These are phyloP conservation scores for Lipomyces spencermartinsiae DNA, from an alignment of 805 yeast genomes.

Conservation along the genomic window DNA sequence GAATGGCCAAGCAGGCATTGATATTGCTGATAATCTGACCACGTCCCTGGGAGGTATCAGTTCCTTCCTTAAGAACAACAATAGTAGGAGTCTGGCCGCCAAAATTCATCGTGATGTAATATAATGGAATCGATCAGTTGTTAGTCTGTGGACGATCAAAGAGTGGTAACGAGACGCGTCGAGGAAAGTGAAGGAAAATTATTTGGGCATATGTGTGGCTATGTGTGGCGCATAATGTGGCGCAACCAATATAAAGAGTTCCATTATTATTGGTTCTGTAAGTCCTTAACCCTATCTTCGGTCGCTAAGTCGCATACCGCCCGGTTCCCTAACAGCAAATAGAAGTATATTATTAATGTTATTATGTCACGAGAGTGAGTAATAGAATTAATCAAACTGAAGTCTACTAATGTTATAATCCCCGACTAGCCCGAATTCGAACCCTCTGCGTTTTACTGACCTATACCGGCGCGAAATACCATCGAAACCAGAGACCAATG, in stretches of 20 bases:
- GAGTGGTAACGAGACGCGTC: slow-evolving; percentile 1
- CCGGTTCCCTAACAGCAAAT: not conserved
- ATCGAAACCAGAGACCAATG: not conserved
- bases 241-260: not conserved
- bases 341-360: not conserved
- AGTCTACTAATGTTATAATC: not conserved
- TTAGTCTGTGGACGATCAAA: not conserved
- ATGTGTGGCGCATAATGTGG: not conserved
- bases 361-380: not conserved
- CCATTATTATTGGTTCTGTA: too few relatives aligned
- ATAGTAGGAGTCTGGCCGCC: slow-evolving; percentile 97
- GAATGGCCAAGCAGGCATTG: slow-evolving; percentile 96
- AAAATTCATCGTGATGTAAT: slow-evolving; percentile 68
- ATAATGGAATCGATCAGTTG: slow-evolving; percentile 5
- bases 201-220: not conserved
- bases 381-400: not conserved
- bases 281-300: too few relatives aligned
- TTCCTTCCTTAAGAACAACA: slow-evolving; percentile 96
- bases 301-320: too few relatives aligned
- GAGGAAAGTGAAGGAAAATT: not conserved
- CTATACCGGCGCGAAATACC: not conserved
- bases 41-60: slow-evolving; percentile 94
- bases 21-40: slow-evolving; percentile 95
- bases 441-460: not conserved
- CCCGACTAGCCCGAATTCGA: not conserved